Base-by-base conservation (phyloP, 164 flowering plant genomes). In the Vitis rupestris region DNA sequence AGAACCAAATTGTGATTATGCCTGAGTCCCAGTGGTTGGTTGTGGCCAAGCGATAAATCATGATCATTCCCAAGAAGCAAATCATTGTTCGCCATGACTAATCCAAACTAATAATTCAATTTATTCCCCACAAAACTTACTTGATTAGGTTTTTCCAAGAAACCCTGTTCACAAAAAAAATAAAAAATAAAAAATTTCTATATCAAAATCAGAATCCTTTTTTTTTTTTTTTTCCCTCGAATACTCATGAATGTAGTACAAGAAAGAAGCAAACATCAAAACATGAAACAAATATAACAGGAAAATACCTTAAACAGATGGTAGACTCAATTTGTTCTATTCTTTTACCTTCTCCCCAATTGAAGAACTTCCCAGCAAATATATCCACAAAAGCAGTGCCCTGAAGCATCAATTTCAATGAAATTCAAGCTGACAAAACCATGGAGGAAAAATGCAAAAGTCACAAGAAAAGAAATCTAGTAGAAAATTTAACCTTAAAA, bases 41-140 rank as follows among this genome's bases (percentile, higher is more conserved):
- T 23, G 60, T 50, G 59, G 19, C 64, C 74, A 7, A 58, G 30
- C 16, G 44, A 66, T n/a, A 71, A 4, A 61, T 44, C 54, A 16
- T 68, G 72, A 63, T 56, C n/a, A 63, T 61, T 72, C n/a, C 77
- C 79, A 10, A 75, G 66, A 10, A 75, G 64, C 68, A 79, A 48
- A 3, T 75, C 75, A 27, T 75, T 65, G 70, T 79, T 75, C 11
- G 61, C 70, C 82, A 80, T 80, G 11, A 44, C 30, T 37, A 11
- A 23, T 66, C 59, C 30, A 50, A 50, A 12, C 15, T 0, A 64
- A 37, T 16, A 10, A 10, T 19, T 47, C n/a, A 23, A 50, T 14
- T 17, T 64, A 49, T 17, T 5, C 4, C 6, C 10, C 10, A 7
- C 9, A 17, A 57, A 57, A 9, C 19, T 23, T 6, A 16, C 29